Conservation (phyloP, 768 basidiomycete species). For the Mycena rebaudengoi region DNA sequence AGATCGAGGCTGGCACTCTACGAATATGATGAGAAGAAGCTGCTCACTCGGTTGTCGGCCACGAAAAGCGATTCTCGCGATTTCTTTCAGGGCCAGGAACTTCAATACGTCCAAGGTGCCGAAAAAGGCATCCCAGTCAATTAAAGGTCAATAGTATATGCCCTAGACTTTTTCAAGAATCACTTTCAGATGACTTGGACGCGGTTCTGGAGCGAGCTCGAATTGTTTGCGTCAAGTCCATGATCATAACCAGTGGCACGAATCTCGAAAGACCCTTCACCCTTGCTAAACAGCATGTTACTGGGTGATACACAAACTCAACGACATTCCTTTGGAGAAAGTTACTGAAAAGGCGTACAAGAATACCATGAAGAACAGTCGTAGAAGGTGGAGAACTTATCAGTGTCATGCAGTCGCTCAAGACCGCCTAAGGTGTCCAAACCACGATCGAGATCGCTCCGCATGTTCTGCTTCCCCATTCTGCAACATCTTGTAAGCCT, state of each 20-base stretch:
- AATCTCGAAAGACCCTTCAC: slow-evolving; percentile 66
- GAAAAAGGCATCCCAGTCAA: too few relatives aligned
- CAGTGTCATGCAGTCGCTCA: neutral
- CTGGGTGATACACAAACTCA: slow-evolving; percentile 67
- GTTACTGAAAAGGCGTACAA: slow-evolving; percentile 65
- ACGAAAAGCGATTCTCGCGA: too few relatives aligned
- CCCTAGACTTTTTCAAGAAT: too few relatives aligned
- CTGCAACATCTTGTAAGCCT: slow-evolving; percentile 71
- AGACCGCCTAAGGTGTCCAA: slow-evolving; percentile 32
- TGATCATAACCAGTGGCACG: slow-evolving; percentile 85
- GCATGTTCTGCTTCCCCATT: slow-evolving; percentile 73
- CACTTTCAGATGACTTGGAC: slow-evolving; percentile 69
- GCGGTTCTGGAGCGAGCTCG: slow-evolving; percentile 64
- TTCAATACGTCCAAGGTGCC: too few relatives aligned
- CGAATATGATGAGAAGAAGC: too few relatives aligned
- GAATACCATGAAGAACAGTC: slow-evolving; percentile 69
- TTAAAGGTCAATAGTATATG: too few relatives aligned
- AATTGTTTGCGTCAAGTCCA: slow-evolving; percentile 68
- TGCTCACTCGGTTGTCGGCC: too few relatives aligned
- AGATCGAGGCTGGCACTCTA: too few relatives aligned
- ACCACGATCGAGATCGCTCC: slow-evolving; percentile 31
- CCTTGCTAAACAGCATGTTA: slow-evolving; percentile 68
- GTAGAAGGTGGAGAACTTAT: neutral
- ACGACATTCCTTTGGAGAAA: slow-evolving; percentile 58
- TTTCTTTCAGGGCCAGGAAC: too few relatives aligned